A percentile compares a stretch with the other conserved stretches of the same genome.
Conservation (phyloP, 2,329 filamentous ascomycete genomes). For the Aureobasidium pullulans region DNA sequence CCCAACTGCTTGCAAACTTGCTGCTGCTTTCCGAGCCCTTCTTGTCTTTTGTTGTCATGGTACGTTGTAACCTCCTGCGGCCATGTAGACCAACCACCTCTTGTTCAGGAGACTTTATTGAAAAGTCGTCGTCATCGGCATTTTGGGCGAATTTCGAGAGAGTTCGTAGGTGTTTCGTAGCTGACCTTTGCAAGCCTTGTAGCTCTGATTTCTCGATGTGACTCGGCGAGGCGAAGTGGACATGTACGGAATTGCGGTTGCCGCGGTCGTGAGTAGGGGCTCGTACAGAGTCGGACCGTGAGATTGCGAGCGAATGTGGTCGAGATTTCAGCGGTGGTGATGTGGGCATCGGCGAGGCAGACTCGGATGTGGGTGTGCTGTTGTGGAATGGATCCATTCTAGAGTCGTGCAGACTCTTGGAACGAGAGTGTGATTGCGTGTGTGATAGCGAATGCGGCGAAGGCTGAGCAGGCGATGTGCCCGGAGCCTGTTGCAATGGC, state of each 20-base stretch:
- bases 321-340: slow-evolving; percentile 21
- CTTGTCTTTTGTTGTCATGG: slow-evolving; percentile 46
- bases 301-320: slow-evolving; percentile 25
- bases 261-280: slow-evolving; percentile 26
- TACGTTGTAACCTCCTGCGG: slow-evolving; percentile 71
- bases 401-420: slow-evolving; percentile 13
- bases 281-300: slow-evolving; percentile 30
- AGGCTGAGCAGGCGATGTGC: slow-evolving; percentile 3
- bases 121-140: slow-evolving; percentile 69
- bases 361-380: slow-evolving; percentile 18
- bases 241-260: slow-evolving; percentile 20
- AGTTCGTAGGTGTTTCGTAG: slow-evolving; percentile 81
- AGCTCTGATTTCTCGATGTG: slow-evolving; percentile 56
- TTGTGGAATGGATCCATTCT: slow-evolving; percentile 2
- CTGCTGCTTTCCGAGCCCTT: slow-evolving; percentile 33
- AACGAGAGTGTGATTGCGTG: slow-evolving; percentile 15
- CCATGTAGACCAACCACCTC: slow-evolving; percentile 86
- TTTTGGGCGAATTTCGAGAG: slow-evolving; percentile 76
- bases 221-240: slow-evolving; percentile 26
- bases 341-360: slow-evolving; percentile 20
- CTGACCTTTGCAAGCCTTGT: slow-evolving; percentile 74
- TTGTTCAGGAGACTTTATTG: slow-evolving; percentile 67
- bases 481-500: slow-evolving; percentile 16
- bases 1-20: slow-evolving; percentile 47
- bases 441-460: not conserved